Evolutionary conservation across 257 asterid species (phyloP).

Genomic region (Penstemon barbatus): DNA sequence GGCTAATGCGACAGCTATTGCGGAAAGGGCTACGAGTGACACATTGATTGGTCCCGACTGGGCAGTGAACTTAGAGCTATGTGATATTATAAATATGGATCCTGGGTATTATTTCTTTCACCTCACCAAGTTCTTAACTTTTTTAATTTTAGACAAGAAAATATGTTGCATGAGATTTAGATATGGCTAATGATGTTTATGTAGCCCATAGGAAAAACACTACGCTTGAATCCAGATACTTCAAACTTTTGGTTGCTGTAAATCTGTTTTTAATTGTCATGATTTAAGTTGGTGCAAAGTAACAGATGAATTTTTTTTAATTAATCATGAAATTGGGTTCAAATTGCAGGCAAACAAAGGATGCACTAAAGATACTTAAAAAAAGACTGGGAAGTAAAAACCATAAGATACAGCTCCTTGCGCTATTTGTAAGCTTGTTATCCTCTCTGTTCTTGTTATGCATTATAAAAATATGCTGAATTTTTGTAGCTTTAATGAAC

Average conservation of each 20-base stretch:
- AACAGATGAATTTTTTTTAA: no score
- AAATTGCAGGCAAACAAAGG: not conserved
- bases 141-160: no score
- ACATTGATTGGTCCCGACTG: slow-evolving; percentile 69
- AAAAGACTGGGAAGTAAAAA: no score
- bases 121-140: not conserved
- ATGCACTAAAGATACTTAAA: no score
- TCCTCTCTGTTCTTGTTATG: no score
- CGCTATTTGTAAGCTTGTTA: not conserved
- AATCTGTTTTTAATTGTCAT: not conserved
- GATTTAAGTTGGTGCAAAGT: not conserved
- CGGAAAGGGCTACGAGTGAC: slow-evolving; percentile 68
- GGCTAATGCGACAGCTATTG: slow-evolving; percentile 62
- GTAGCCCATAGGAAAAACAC: not conserved
- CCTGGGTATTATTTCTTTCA: slow-evolving; percentile 40
- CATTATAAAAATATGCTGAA: no score
- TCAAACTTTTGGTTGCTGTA: not conserved
- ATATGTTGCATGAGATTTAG: no score
- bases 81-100: slow-evolving; percentile 47
- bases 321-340: not conserved
- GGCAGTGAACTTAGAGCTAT: slow-evolving; percentile 61
- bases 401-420: not conserved
- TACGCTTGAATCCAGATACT: not conserved
- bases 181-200: no score
- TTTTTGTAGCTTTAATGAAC: no score